phyloP scores from a whole-genome alignment of 768 basidiomycete species.

The Agrocybe praecox region DNA sequence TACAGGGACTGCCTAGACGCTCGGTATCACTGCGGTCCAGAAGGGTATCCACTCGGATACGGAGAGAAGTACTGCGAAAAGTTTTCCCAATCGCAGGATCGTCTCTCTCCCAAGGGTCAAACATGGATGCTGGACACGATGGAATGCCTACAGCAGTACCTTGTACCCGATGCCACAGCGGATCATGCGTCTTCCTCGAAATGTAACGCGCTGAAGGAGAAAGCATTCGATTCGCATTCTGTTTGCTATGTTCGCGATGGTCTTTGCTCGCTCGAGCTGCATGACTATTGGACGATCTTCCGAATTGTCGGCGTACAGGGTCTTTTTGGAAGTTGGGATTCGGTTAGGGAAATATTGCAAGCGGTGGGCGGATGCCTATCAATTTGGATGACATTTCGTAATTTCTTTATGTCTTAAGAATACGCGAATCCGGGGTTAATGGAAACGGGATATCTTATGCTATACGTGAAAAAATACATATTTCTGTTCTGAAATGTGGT shows the following conservation, averaged over 20 bases:
- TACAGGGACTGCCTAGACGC: constrained; percentile 47
- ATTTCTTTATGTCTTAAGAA: too few species aligned
- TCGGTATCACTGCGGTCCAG: constrained; percentile 42
- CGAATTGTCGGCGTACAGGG: background rate
- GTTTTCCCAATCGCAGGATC: constrained; percentile 30
- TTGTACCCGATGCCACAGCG: constrained; percentile 25
- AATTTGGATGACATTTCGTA: too few species aligned
- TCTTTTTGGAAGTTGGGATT: too few species aligned
- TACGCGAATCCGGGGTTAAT: too few species aligned
- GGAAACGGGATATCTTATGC: too few species aligned
- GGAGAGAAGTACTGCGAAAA: constrained; percentile 42
- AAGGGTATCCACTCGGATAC: constrained; percentile 45
- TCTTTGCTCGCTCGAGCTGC: background rate
- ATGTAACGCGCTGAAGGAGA: constrained; percentile 23
- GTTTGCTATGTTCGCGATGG: constrained; percentile 5
- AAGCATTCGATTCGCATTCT: background rate
- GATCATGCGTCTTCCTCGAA: background rate
- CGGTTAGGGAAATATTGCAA: too few species aligned
- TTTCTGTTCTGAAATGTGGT: too few species aligned
- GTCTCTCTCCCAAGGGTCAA: constrained; percentile 35
- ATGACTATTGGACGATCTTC: constrained; percentile 30
- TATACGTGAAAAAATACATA: too few species aligned
- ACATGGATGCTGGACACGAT: constrained; percentile 36
- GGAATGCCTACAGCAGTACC: background rate
- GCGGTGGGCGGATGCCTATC: too few species aligned